Evolutionary conservation across 2,329 filamentous ascomycete genomes (phyloP).

Genomic region (Paradendryphiella salina): DNA sequence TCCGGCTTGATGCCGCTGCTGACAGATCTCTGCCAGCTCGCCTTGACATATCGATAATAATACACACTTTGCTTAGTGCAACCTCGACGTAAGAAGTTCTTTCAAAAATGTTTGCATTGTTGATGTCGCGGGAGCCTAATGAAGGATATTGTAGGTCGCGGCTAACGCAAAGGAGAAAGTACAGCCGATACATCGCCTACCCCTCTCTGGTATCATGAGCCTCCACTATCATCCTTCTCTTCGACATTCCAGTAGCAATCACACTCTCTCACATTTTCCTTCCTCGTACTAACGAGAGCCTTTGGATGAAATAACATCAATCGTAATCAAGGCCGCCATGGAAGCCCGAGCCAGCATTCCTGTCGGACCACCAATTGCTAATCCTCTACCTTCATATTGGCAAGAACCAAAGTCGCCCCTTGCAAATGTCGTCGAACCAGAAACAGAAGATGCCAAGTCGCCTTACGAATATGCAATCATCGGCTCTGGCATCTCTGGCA

Average conservation of each 20-base stretch:
- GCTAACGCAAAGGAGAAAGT: conserved; percentile 12
- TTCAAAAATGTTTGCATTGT: background rate
- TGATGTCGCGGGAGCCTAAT: background rate
- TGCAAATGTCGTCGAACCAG: conserved; percentile 39
- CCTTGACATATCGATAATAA: background rate
- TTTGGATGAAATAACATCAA: too few species aligned
- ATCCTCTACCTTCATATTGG: conserved; percentile 50
- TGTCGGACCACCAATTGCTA: conserved; percentile 36
- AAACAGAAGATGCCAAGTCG: conserved; percentile 22
- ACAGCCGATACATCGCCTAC: conserved; percentile 8
- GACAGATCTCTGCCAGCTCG: background rate
- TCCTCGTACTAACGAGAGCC: too few species aligned
- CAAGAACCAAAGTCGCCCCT: conserved; percentile 46
- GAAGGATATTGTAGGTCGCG: background rate
- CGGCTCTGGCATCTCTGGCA: conserved; percentile 49
- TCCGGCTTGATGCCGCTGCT: background rate
- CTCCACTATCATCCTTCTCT: background rate
- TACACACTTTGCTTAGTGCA: background rate
- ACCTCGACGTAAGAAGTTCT: background rate
- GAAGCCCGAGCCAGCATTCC: conserved; percentile 36
- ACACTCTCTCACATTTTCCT: too few species aligned
- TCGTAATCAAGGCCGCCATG: conserved; percentile 20
- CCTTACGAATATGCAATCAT: conserved; percentile 45
- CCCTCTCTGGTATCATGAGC: background rate
- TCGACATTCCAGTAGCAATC: background rate